A percentile compares a stretch with the other conserved stretches of the same genome.
These are phyloP conservation scores for Claviceps digitariae DNA, from an alignment of 2,329 filamentous ascomycete genomes.

Conservation along the genomic window DNA sequence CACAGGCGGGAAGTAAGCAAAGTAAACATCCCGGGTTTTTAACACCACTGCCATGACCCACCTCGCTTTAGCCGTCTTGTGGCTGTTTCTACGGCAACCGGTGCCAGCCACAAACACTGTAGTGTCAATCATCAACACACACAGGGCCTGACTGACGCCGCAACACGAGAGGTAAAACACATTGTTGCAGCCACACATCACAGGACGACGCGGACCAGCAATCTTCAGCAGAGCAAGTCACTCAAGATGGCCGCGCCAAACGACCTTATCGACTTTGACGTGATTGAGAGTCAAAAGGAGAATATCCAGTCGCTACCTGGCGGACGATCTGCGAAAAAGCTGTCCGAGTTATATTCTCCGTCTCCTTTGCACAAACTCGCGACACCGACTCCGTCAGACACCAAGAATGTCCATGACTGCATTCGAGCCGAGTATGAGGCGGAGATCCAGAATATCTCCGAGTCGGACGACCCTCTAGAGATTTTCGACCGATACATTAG, in stretches of 20 bases:
- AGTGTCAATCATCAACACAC: conserved; percentile 9
- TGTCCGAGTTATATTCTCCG: conserved; percentile 69
- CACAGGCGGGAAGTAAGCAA: too few relatives aligned
- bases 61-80: background rate
- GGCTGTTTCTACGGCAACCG: conserved; percentile 9
- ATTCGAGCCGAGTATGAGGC: conserved; percentile 75
- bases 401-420: conserved; percentile 62
- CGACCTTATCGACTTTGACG: conserved; percentile 63
- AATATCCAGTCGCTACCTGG: conserved; percentile 91
- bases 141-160: too few relatives aligned
- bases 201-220: conserved; percentile 2
- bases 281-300: conserved; percentile 94
- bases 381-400: conserved; percentile 56
- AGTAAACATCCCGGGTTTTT: too few relatives aligned
- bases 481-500: conserved; percentile 93
- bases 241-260: conserved; percentile 32
- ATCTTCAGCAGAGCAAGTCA: conserved; percentile 11
- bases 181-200: background rate
- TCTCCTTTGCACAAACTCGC: conserved; percentile 42
- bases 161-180: background rate
- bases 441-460: conserved; percentile 63
- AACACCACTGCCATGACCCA: background rate
- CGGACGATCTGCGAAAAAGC: conserved; percentile 74
- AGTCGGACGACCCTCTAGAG: conserved; percentile 90
- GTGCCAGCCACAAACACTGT: background rate